phyloP scores from a whole-genome alignment of 73 alveolate genomes.

The Durusdinium trenchii region DNA sequence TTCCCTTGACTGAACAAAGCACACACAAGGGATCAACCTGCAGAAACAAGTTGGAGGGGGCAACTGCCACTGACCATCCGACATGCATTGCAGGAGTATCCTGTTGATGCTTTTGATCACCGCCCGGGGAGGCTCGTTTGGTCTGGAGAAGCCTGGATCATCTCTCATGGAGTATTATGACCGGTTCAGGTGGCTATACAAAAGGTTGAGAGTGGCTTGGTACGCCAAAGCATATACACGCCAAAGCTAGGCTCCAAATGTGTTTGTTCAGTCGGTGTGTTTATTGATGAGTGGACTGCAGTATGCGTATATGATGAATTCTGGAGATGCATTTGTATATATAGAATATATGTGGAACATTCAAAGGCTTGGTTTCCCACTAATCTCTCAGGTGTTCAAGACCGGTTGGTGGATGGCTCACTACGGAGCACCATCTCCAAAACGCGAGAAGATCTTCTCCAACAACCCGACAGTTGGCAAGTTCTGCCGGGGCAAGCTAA shows the following conservation, averaged over 20 bases:
- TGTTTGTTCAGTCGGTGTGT: not conserved
- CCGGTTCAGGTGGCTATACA: not conserved
- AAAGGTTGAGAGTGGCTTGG: not conserved
- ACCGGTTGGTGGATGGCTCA: constrained; percentile 57
- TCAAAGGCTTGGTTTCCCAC: not conserved
- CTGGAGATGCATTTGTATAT: not conserved
- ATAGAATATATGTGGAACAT: not conserved
- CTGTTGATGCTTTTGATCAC: not conserved
- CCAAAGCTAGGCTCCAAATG: too few relatives aligned
- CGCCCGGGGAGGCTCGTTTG: constrained; percentile 1
- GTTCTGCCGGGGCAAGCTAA: constrained; percentile 41
- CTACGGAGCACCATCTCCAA: not conserved
- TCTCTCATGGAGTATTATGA: not conserved
- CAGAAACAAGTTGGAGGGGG: too few relatives aligned
- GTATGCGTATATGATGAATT: not conserved
- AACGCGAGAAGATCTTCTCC: not conserved
- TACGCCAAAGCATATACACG: too few relatives aligned
- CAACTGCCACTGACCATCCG: too few relatives aligned
- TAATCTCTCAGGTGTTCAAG: not conserved
- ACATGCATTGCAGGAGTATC: not conserved
- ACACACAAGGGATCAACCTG: too few relatives aligned
- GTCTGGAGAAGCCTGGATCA: constrained; percentile 36
- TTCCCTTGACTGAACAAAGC: not conserved
- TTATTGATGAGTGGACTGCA: not conserved
- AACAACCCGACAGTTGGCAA: not conserved